Evolutionary conservation across 1,284 basidiomycete genomes (phyloP).

Genomic region (Cryptococcus wingfieldii): DNA sequence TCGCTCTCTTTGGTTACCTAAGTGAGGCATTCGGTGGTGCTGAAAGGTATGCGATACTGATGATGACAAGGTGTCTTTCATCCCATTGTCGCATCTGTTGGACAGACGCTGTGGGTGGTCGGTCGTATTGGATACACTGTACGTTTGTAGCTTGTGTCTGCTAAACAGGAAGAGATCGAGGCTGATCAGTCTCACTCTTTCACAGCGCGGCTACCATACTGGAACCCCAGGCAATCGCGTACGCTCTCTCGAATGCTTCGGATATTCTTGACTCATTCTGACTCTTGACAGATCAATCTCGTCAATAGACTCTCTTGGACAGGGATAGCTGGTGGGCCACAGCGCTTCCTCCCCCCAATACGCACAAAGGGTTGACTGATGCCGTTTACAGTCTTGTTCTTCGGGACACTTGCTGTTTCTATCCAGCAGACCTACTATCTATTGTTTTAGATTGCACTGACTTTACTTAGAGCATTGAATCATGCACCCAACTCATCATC

Average conservation of each 20-base stretch:
- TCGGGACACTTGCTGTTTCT: background rate
- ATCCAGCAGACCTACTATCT: background rate
- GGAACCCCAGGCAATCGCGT: conserved; percentile 22
- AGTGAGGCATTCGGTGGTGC: conserved; percentile 15
- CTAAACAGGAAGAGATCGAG: background rate
- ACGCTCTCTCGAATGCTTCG: background rate
- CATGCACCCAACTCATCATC: no score
- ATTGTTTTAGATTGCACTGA: background rate
- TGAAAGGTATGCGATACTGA: background rate
- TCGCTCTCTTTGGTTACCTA: conserved; percentile 27
- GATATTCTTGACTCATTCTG: no score
- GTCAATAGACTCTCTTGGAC: background rate
- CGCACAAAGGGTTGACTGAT: no score
- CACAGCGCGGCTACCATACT: conserved; percentile 24
- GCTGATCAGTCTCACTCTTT: background rate
- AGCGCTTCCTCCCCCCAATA: no score
- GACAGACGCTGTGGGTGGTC: conserved; percentile 22
- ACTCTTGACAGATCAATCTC: background rate
- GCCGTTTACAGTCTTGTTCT: background rate
- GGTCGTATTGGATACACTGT: conserved; percentile 37
- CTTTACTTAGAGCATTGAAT: background rate
- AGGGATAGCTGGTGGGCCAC: background rate
- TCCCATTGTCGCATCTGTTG: conserved; percentile 29
- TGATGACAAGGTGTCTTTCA: conserved; percentile 30
- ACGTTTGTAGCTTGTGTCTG: conserved; percentile 6